Evolutionary conservation across 169 alveolate species (phyloP).

Genomic region (Eimeria necatrix): DNA sequence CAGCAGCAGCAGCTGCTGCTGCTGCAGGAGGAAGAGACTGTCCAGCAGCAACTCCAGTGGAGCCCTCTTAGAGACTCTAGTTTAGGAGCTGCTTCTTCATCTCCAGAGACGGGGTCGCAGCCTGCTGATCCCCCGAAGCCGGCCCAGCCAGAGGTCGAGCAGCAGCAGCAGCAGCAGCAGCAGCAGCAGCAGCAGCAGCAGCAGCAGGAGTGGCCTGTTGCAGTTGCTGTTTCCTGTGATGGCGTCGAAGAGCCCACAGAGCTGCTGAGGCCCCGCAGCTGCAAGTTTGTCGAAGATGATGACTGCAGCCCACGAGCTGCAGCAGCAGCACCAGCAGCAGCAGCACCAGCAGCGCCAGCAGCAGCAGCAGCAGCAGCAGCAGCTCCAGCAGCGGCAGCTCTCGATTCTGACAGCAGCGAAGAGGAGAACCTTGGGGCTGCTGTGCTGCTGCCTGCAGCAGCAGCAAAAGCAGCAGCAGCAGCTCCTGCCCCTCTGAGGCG

Average conservation of each 20-base stretch:
- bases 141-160: too few species aligned
- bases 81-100: not conserved
- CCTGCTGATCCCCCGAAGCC: too few species aligned
- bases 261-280: not conserved
- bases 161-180: not conserved
- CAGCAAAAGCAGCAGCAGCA: not conserved
- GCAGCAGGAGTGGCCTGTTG: constrained; percentile 31
- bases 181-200: constrained; percentile 37
- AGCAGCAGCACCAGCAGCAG: constrained; percentile 32
- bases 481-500: constrained; percentile 1
- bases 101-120: too few species aligned
- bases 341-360: not conserved
- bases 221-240: constrained; percentile 28
- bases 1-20: constrained; percentile 19
- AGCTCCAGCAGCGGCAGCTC: too few species aligned
- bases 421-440: not conserved
- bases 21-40: constrained; percentile 11
- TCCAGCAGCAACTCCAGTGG: constrained; percentile 32
- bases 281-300: not conserved
- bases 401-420: not conserved
- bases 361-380: too few species aligned
- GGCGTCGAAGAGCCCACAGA: not conserved
- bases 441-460: not conserved
- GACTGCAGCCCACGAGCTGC: not conserved
- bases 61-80: not conserved